Evolutionary conservation across 2,329 filamentous ascomycete species (phyloP), one percentile per base, ranked within the genome.

Genomic region (Pseudopyrenochaeta lycopersici): DNA sequence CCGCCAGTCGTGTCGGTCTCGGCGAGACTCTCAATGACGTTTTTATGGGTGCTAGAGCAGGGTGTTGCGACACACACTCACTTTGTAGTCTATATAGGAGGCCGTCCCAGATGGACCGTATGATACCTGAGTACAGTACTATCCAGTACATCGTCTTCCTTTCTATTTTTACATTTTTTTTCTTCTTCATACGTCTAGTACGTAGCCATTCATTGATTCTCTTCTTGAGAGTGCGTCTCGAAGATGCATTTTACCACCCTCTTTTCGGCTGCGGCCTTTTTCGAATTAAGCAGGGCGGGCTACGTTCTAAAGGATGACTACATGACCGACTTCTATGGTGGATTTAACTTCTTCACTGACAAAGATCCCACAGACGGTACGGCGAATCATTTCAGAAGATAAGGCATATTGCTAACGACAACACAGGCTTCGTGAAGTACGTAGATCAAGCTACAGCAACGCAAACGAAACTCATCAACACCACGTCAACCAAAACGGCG

Each of bases 331-430:
- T 82, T 81, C 69, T 82, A 80, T 58, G 68, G 76, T 55, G 64
- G 62, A 30, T 82, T 82, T 62, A 70, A 76, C 36, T 77, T 79
- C 58, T 81, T 76, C 63, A 76, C 74, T 18, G 75, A 60, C 15
- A 40, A 63, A 0, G 80, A 82, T 53, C 80, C 80, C 0, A 82
- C 80, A 2, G 65, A 78, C 42, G 80, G 78, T 71, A 29, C 3
- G 46, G 10, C 18, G 7, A n/a, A 4, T 15, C 48, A 35, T 53
- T 46, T 7, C 11, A 35, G 14, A 10, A n/a, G 11, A n/a, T n/a
- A 12, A 31, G 4, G n/a, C 29, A 33, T 38, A 73, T 68, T 44
- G 33, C 58, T 23, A 17, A 52, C 66, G 29, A 65, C 49, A 49
- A 17, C 36, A 29, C 29, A 64, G 77, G 78, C 11, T 76, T 77